Conservation (phyloP, 23 red algal genomes). For the Gracilaria caudata region DNA sequence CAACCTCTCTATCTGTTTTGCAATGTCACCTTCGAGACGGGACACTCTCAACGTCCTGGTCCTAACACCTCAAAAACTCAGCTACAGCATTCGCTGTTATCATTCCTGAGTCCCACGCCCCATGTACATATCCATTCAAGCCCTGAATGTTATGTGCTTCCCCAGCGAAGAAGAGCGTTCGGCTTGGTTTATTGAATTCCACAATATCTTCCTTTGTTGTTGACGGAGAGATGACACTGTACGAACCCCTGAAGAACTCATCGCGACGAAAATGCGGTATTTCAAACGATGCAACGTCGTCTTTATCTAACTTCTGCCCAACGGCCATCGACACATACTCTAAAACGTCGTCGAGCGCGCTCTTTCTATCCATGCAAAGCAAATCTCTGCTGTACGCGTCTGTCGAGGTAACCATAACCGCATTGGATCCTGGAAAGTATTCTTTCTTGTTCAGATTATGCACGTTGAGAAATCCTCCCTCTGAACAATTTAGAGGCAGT, state of each 20-base stretch:
- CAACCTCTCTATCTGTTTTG: no score
- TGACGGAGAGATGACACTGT: constrained; percentile 5
- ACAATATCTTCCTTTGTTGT: constrained; percentile 7
- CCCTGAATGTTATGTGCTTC: constrained; percentile 36
- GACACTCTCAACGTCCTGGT: no score
- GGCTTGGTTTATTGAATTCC: constrained; percentile 20
- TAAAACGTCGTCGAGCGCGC: constrained; percentile 28
- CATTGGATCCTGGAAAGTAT: constrained; percentile 33
- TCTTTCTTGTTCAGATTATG: constrained; percentile 47
- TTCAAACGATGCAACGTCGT: not conserved
- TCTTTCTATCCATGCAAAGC: not conserved
- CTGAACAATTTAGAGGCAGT: constrained; percentile 20
- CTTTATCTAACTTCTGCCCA: not conserved
- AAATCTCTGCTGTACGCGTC: constrained; percentile 32
- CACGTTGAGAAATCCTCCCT: constrained; percentile 32
- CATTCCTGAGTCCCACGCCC: constrained; percentile 22
- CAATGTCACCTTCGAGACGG: no score
- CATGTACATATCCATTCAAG: constrained; percentile 55
- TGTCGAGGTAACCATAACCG: constrained; percentile 32
- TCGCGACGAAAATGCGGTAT: constrained; percentile 3
- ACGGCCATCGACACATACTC: constrained; percentile 33
- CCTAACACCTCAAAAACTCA: not conserved
- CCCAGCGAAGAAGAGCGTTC: constrained; percentile 41
- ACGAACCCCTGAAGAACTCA: constrained; percentile 33
- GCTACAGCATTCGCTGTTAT: not conserved